phyloP scores from a whole-genome alignment of 1,139 yeast genomes.

The Insectozyma bohioensis region DNA sequence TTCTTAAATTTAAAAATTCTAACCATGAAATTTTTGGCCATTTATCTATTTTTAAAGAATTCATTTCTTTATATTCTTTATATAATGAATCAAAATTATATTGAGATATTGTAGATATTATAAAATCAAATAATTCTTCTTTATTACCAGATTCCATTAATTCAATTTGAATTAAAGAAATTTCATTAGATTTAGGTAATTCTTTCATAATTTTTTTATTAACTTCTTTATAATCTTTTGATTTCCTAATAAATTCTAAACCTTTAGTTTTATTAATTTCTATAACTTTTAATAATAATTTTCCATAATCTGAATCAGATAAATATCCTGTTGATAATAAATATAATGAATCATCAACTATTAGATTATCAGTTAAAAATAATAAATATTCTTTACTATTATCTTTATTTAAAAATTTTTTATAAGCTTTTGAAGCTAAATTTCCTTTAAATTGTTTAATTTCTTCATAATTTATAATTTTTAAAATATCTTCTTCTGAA shows the following conservation, averaged over 20 bases:
- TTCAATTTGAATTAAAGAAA: constrained; percentile 34
- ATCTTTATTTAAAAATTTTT: constrained; percentile 2
- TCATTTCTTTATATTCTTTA: constrained; percentile 31
- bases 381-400: neutral
- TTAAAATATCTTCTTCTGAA: constrained; percentile 6
- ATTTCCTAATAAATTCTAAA: constrained; percentile 29
- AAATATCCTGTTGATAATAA: constrained; percentile 9
- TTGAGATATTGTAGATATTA: constrained; percentile 11
- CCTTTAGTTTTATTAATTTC: constrained; percentile 29
- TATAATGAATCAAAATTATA: constrained; percentile 17
- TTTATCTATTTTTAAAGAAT: constrained; percentile 24
- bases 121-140: constrained; percentile 18
- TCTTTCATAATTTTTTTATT: constrained; percentile 36
- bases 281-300: constrained; percentile 28
- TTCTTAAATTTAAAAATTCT: constrained; percentile 29
- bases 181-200: constrained; percentile 24
- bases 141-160: constrained; percentile 27
- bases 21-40: constrained; percentile 45
- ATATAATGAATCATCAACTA: constrained; percentile 7
- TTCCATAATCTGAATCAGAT: constrained; percentile 12
- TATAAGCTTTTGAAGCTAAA: constrained; percentile 7
- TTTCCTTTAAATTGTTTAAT: neutral
- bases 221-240: constrained; percentile 25
- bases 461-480: constrained; percentile 6
- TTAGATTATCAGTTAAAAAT: constrained; percentile 1